Conservation (phyloP, 2,329 filamentous ascomycete genomes). For the Trichoderma harzianum region DNA sequence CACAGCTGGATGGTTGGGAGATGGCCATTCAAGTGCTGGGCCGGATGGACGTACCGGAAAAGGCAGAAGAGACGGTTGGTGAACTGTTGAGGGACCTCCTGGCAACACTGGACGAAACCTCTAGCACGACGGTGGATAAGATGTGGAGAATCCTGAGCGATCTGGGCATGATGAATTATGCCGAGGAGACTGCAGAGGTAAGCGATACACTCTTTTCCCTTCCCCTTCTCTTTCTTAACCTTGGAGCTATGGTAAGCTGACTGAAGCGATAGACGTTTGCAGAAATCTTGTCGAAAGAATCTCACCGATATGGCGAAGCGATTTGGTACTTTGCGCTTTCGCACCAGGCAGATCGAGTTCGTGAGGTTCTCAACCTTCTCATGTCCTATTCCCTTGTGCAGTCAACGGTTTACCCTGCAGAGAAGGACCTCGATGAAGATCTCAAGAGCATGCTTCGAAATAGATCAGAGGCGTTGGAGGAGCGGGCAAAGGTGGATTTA, state of each 20-base stretch:
- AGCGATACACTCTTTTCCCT: slow-evolving; percentile 29
- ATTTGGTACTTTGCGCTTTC: slow-evolving; percentile 89
- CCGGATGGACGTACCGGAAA: slow-evolving; percentile 69
- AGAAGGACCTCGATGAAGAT: slow-evolving; percentile 67
- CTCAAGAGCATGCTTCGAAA: slow-evolving; percentile 67
- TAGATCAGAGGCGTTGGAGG: slow-evolving; percentile 67
- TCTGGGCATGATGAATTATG: slow-evolving; percentile 74
- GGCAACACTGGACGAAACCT: slow-evolving; percentile 59
- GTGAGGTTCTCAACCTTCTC: slow-evolving; percentile 79
- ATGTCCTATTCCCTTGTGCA: slow-evolving; percentile 85
- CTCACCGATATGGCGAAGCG: slow-evolving; percentile 78
- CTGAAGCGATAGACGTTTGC: slow-evolving; percentile 67
- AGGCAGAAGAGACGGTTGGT: slow-evolving; percentile 70
- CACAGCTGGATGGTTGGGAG: slow-evolving; percentile 75
- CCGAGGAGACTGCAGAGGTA: slow-evolving; percentile 79
- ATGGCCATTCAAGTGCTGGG: slow-evolving; percentile 79
- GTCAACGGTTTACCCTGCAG: slow-evolving; percentile 73
- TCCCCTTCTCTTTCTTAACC: not conserved
- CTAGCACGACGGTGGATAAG: slow-evolving; percentile 71
- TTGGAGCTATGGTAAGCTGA: not conserved
- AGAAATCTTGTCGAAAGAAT: slow-evolving; percentile 67
- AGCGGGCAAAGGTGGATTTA: slow-evolving; percentile 69
- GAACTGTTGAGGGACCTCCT: slow-evolving; percentile 68
- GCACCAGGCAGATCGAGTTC: slow-evolving; percentile 73
- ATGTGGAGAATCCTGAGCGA: slow-evolving; percentile 75